Evolutionary conservation across 148 eudicot genomes (phyloP).

Genomic region (Vaccinium myrtillus): DNA sequence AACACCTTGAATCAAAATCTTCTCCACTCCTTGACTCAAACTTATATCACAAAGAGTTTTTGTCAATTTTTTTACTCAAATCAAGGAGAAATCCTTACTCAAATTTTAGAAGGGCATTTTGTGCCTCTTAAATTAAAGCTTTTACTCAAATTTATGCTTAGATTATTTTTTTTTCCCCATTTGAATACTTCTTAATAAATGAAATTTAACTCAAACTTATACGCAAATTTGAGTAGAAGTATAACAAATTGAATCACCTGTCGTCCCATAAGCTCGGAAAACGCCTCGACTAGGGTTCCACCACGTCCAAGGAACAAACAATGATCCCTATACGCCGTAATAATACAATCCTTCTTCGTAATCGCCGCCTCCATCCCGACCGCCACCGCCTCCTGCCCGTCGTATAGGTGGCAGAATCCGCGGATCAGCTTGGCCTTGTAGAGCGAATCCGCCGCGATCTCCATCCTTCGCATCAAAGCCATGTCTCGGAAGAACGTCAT

Average conservation of each 20-base stretch:
- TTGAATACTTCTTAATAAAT: too few species aligned
- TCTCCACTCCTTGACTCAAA: too few species aligned
- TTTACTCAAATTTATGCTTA: too few species aligned
- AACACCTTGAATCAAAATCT: too few species aligned
- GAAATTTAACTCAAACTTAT: too few species aligned
- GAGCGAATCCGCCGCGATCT: slow-evolving; percentile 93
- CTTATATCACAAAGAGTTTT: too few species aligned
- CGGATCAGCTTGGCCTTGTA: slow-evolving; percentile 87
- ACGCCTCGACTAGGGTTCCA: slow-evolving; percentile 50
- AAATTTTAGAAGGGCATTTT: too few species aligned
- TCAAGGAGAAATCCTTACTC: too few species aligned
- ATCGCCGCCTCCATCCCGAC: slow-evolving; percentile 91
- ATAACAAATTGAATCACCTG: not conserved
- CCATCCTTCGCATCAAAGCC: slow-evolving; percentile 85
- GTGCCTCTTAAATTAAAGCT: too few species aligned
- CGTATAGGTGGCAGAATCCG: slow-evolving; percentile 89
- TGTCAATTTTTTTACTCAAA: too few species aligned
- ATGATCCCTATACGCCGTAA: slow-evolving; percentile 88
- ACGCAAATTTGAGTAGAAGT: too few species aligned
- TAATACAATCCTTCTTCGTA: slow-evolving; percentile 58
- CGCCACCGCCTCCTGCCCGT: slow-evolving; percentile 93
- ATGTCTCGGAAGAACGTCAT: slow-evolving; percentile 65
- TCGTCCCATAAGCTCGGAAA: slow-evolving; percentile 82
- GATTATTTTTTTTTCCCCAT: too few species aligned
- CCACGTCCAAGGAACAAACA: slow-evolving; percentile 72